Conservation (phyloP, 176 grass and related monocot genomes). For the Juncus inflexus region DNA sequence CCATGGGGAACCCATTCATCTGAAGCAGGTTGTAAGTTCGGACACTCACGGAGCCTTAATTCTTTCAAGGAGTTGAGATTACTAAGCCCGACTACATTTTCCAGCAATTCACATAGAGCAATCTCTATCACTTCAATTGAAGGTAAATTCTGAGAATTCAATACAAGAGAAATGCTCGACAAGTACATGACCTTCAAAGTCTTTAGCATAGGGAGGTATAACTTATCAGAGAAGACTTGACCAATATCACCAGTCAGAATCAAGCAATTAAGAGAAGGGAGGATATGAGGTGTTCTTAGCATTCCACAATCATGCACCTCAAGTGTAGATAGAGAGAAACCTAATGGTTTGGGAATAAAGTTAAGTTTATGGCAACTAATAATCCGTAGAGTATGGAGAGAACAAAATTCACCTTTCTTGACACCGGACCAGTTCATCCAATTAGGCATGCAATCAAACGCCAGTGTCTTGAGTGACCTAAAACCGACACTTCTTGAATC, state of each 20-base stretch:
- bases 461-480: not conserved
- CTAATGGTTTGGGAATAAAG: not conserved
- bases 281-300: not conserved
- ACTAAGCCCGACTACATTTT: not conserved
- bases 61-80: not conserved
- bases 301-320: not conserved
- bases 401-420: not conserved
- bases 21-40: not conserved
- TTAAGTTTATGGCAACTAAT: not conserved
- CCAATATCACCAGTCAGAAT: not conserved
- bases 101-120: not conserved
- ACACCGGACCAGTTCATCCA: slow-evolving; percentile 2
- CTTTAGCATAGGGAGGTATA: not conserved
- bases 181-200: not conserved
- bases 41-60: not conserved
- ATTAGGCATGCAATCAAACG: not conserved
- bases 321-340: not conserved
- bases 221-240: not conserved
- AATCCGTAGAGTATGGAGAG: not conserved
- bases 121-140: not conserved
- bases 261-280: not conserved
- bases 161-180: not conserved
- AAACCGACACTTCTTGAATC: slow-evolving; percentile 2
- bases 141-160: not conserved
- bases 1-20: not conserved